Evolutionary conservation across 2,329 filamentous ascomycete genomes (phyloP).

Genomic region (Fusarium sp.): DNA sequence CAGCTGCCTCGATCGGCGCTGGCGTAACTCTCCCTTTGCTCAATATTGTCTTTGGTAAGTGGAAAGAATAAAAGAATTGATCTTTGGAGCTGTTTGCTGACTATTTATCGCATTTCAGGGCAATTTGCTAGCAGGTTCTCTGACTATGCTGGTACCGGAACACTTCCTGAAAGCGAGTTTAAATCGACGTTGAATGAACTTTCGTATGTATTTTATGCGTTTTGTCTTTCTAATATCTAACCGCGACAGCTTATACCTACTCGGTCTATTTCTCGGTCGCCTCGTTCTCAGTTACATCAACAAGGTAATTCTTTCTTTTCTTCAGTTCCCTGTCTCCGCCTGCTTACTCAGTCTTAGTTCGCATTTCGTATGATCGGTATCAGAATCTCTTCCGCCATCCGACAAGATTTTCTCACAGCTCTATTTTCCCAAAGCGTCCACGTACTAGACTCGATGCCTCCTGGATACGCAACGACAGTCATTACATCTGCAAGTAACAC

Average conservation of each 20-base stretch:
- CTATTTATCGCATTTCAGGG: background rate
- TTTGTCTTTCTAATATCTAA: background rate
- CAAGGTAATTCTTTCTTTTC: background rate
- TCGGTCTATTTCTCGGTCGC: background rate
- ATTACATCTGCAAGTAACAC: constrained; percentile 63
- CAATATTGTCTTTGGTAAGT: constrained; percentile 48
- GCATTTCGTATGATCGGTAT: constrained; percentile 60
- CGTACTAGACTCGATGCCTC: constrained; percentile 58
- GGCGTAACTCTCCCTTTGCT: constrained; percentile 44
- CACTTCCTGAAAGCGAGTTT: background rate
- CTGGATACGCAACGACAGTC: constrained; percentile 59
- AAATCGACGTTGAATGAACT: background rate
- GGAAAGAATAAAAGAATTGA: background rate
- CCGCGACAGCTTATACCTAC: background rate
- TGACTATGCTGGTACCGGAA: background rate
- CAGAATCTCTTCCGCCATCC: constrained; percentile 60
- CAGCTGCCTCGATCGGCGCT: background rate
- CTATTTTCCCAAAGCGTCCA: constrained; percentile 60
- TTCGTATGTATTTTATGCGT: background rate
- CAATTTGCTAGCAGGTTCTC: background rate
- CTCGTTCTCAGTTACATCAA: background rate
- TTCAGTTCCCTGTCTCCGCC: background rate
- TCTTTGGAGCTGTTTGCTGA: background rate
- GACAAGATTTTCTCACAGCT: constrained; percentile 59
- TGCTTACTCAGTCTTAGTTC: constrained; percentile 43